phyloP scores from a whole-genome alignment of 441 rosid genomes.

The Eutrema salsugineum region DNA sequence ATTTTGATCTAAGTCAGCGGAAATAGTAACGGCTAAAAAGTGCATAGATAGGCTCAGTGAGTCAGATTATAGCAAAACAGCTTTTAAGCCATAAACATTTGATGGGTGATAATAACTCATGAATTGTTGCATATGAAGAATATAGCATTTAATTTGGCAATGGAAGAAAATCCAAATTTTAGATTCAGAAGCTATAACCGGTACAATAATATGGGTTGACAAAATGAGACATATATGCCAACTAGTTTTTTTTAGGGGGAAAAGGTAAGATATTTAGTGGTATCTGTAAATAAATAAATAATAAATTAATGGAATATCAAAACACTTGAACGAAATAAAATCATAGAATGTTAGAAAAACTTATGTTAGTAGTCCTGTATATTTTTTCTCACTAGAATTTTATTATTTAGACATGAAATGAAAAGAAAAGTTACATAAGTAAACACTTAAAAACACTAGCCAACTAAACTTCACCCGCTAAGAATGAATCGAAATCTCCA shows the following conservation, averaged over 20 bases:
- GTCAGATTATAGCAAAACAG: slow-evolving; percentile 28
- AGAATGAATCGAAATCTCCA: too few relatives aligned
- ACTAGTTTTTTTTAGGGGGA: not conserved
- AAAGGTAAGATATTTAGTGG: not conserved
- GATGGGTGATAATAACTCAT: slow-evolving; percentile 7
- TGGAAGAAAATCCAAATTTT: not conserved
- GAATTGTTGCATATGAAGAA: not conserved
- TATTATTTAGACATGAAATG: too few relatives aligned
- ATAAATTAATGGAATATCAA: not conserved
- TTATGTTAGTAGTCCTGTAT: not conserved
- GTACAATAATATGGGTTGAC: not conserved
- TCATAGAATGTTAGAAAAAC: not conserved
- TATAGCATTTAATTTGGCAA: not conserved
- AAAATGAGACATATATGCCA: not conserved
- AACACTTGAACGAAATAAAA: not conserved
- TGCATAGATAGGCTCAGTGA: slow-evolving; percentile 23
- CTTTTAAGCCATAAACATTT: slow-evolving; percentile 12
- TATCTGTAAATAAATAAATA: not conserved
- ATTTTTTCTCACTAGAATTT: too few relatives aligned
- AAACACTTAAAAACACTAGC: too few relatives aligned
- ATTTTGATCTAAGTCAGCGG: slow-evolving; percentile 9
- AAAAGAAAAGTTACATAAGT: too few relatives aligned
- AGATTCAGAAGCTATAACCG: not conserved
- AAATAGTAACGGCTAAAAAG: slow-evolving; percentile 16
- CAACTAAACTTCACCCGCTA: too few relatives aligned